Evolutionary conservation across 768 basidiomycete species (phyloP), one percentile per base, ranked within the genome.

Genomic region (Filobasidium floriforme): DNA sequence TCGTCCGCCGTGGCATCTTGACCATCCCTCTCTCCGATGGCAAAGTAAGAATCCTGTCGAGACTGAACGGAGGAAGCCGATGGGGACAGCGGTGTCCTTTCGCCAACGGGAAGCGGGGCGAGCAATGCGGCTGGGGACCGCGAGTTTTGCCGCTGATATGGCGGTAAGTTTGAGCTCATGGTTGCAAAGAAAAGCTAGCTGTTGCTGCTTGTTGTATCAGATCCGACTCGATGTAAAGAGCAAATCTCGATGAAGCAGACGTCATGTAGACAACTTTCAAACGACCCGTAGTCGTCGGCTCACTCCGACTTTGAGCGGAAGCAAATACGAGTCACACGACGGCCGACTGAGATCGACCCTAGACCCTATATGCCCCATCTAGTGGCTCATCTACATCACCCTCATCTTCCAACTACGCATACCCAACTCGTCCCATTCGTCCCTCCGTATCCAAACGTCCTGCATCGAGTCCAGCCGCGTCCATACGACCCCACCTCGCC

Each of bases 401-500:
- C 80, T 68, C 63, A 82, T 80, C 64, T 76, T 76, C 49, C 81
- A 65, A 0, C 79, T 76, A 57, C 78, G 71, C 70, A 78, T 77
- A 0, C 81, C 81, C 10, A 80, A 46, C 15, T 73, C 70, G 37
- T 80, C 77, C 80, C 92, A 99, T 76, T 99, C 96, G 41, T 85
- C 81, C 65, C 82, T 80, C 7, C 89, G 85, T 29, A 98, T 82
- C 94, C 94, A 98, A 64, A 97, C 80, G 70, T 99, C 96, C 37
- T 85, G 83, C 54, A 89, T 85, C 1, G 87, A 86, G 61, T 99
- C 96, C 85, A 98, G 88, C 79, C 90, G 90, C 29, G 88, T 89
- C 49, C 97, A 84, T 14, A 93, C 90, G 9, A 88, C 85, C 7
- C 88, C 91, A 11, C 96, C 96, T 77, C 97, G 97, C 96, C 96